Conservation (phyloP, 305 asterid genomes). For the Lippia alba region DNA sequence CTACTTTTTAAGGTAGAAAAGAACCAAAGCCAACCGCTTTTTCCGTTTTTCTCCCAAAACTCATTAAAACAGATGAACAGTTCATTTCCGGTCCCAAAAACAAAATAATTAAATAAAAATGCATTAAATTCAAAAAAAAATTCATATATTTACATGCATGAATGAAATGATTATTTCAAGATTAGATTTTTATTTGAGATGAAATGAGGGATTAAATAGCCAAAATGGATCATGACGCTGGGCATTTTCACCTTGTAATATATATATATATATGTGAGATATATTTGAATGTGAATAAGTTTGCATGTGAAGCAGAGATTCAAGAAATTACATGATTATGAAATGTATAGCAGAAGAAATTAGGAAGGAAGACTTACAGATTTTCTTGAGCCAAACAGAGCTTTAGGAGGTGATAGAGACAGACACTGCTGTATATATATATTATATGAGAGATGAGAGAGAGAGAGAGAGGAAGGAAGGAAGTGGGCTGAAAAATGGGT, state of each 20-base stretch:
- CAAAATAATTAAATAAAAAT: neutral
- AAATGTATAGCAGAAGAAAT: neutral
- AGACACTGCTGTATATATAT: neutral
- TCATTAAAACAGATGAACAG: neutral
- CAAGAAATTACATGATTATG: neutral
- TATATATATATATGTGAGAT: neutral
- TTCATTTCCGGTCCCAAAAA: neutral
- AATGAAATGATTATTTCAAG: neutral
- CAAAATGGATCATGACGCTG: neutral
- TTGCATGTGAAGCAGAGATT: conserved; percentile 5
- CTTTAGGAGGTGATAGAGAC: conserved; percentile 8
- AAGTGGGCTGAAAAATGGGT: conserved; percentile 8
- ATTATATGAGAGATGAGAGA: conserved; percentile 6
- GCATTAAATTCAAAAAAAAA: neutral
- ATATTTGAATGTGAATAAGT: neutral
- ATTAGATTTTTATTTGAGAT: neutral
- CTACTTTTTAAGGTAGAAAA: conserved; percentile 18
- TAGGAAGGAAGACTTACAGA: conserved; percentile 52
- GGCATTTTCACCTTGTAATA: conserved; percentile 1
- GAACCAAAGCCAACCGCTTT: conserved; percentile 53
- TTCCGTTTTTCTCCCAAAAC: conserved; percentile 24
- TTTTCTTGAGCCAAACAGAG: conserved; percentile 30
- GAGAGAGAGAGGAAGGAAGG: neutral
- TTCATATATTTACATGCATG: conserved; percentile 26
- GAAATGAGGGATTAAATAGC: neutral